A percentile compares a stretch with the other conserved stretches of the same genome.
Evolutionary conservation across 2,329 filamentous ascomycete species (phyloP).

Genomic region (Fusarium newnesense): DNA sequence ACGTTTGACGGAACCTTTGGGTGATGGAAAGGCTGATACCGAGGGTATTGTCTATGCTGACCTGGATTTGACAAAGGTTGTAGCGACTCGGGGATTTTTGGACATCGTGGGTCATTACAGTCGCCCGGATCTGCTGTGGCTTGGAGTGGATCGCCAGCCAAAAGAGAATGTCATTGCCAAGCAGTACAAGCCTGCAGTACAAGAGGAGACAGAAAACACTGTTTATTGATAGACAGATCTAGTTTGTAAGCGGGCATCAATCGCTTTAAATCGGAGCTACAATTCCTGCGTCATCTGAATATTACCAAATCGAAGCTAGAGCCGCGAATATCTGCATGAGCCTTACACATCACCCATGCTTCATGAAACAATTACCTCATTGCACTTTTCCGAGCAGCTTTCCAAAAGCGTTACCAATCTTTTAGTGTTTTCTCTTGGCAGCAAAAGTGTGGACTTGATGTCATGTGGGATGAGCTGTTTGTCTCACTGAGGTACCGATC

Average conservation of each 20-base stretch:
- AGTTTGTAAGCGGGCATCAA: background rate
- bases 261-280: background rate
- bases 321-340: background rate
- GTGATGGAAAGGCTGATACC: conserved; percentile 9
- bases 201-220: conserved; percentile 2
- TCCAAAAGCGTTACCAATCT: accelerated
- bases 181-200: conserved; percentile 1
- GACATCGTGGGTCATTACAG: conserved; percentile 52
- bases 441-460: background rate
- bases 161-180: conserved; percentile 31
- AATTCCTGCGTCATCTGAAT: background rate
- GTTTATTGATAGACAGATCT: background rate
- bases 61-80: conserved; percentile 56
- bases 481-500: background rate
- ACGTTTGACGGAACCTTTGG: conserved; percentile 28
- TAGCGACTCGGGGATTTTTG: conserved; percentile 53
- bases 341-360: background rate
- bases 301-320: background rate
- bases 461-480: background rate
- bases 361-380: background rate
- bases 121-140: conserved; percentile 53
- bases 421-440: background rate
- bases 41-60: conserved; percentile 64
- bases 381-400: background rate
- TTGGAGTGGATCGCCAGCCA: conserved; percentile 40